Base-by-base conservation (phyloP, 805 yeast species). In the Barnettozyma wickerhamii region DNA sequence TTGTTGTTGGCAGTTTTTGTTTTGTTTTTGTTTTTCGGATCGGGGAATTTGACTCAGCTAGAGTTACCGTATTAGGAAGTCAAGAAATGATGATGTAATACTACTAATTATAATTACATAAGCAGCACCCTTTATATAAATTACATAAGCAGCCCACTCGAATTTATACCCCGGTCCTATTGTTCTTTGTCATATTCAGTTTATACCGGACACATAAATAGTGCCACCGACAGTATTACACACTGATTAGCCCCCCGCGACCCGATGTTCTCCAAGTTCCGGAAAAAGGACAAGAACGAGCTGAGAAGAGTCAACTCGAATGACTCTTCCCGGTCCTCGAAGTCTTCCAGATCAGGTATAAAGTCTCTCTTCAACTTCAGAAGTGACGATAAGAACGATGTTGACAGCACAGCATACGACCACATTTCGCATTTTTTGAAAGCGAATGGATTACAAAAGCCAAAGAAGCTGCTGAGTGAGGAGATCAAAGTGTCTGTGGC, bases 221-320 rank as follows among this genome's bases (percentile, higher is more conserved):
- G n/a, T n/a, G n/a, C n/a, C n/a, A n/a, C n/a, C n/a, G n/a, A n/a
- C n/a, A n/a, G n/a, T n/a, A n/a, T n/a, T n/a, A n/a, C n/a, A n/a
- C n/a, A n/a, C n/a, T n/a, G n/a, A n/a, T n/a, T n/a, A n/a, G n/a
- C n/a, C n/a, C n/a, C n/a, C n/a, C n/a, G n/a, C n/a, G n/a, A n/a
- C n/a, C n/a, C n/a, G n/a, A 38, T 39, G 42, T 39, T 39, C 35
- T 34, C 42, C 17, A 39, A 24, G 17, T 18, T 34, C 23, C 15
- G 35, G 19, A 40, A 31, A 20, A 40, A 35, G 19, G 39, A 30
- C 26, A 27, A 33, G 31, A 35, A 26, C 30, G 43, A 40, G 33
- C 30, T 40, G 14, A 30, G 19, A 20, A 34, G 44, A 10, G 40
- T 37, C 5, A 33, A 33, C 32, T 41, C 44, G 9, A 37, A 37